Conservation (phyloP, 352 stramenopile genomes). For the Phytophthora europaea region DNA sequence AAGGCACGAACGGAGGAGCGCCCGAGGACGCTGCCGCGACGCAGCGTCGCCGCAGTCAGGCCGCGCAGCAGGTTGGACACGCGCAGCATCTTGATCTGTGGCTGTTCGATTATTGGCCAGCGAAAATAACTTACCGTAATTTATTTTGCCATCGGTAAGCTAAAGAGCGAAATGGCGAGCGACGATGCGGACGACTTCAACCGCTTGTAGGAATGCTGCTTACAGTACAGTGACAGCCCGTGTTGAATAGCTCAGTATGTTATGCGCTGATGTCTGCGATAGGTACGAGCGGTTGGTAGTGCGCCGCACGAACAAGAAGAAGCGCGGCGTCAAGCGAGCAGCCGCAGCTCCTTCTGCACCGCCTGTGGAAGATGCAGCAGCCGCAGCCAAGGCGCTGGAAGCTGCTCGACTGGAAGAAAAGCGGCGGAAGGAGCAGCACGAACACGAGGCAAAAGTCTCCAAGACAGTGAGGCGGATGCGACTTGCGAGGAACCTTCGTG, state of each 20-base stretch:
- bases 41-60: conserved; percentile 55
- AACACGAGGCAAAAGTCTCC: conserved; percentile 6
- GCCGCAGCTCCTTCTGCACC: neutral
- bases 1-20: conserved; percentile 24
- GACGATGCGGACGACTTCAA: conserved; percentile 45
- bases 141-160: too few relatives aligned
- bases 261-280: neutral
- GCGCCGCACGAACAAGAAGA: conserved; percentile 23
- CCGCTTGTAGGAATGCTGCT: conserved; percentile 28
- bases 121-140: neutral
- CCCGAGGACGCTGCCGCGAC: conserved; percentile 26
- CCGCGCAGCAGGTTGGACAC: conserved; percentile 64
- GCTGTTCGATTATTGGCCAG: neutral
- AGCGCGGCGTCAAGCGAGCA: conserved; percentile 13
- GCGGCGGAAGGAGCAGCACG: conserved; percentile 14
- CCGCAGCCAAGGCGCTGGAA: conserved; percentile 3
- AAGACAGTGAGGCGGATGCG: conserved; percentile 23
- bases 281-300: conserved; percentile 53
- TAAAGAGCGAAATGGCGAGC: conserved; percentile 6
- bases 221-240: neutral
- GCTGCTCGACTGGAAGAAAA: conserved; percentile 10
- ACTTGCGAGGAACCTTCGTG: conserved; percentile 37
- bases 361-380: neutral
- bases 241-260: neutral
- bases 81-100: conserved; percentile 54